These are phyloP conservation scores for Hyparrhenia diplandra DNA, from an alignment of 176 grass and related monocot genomes.

Conservation along the genomic window DNA sequence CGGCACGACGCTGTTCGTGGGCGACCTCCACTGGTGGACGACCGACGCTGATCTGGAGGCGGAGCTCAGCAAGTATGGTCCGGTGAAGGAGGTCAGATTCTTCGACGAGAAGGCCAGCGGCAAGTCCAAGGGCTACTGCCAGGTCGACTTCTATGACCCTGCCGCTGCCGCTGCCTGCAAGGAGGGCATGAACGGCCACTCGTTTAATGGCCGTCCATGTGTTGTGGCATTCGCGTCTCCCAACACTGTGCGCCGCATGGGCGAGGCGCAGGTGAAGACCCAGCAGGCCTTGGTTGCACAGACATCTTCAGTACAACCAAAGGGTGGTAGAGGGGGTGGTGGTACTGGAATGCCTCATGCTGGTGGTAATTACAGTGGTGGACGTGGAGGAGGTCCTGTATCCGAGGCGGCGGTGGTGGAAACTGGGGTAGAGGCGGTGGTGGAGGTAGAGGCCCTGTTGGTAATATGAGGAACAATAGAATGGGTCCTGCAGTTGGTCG, in stretches of 20 bases:
- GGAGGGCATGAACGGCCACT: slow-evolving; percentile 69
- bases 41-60: slow-evolving; percentile 76
- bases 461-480: slow-evolving; percentile 56
- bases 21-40: slow-evolving; percentile 95
- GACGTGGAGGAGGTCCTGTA: slow-evolving; percentile 28
- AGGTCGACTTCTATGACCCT: slow-evolving; percentile 75
- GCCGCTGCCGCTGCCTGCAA: slow-evolving; percentile 45
- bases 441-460: slow-evolving; percentile 49
- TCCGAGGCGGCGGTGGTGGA: slow-evolving; percentile 36
- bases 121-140: slow-evolving; percentile 88
- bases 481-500: slow-evolving; percentile 53
- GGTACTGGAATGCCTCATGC: slow-evolving; percentile 28
- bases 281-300: slow-evolving; percentile 49
- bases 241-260: slow-evolving; percentile 55
- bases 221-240: slow-evolving; percentile 66
- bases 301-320: slow-evolving; percentile 29
- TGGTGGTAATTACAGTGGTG: slow-evolving; percentile 50
- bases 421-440: slow-evolving; percentile 57
- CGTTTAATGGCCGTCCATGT: slow-evolving; percentile 69
- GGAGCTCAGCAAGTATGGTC: slow-evolving; percentile 71
- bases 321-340: slow-evolving; percentile 49
- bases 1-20: slow-evolving; percentile 67
- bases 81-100: slow-evolving; percentile 82
- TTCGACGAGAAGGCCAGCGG: slow-evolving; percentile 91
- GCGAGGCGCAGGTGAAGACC: slow-evolving; percentile 64